These are phyloP conservation scores for Yarrowia sp. DNA, from an alignment of 805 yeast genomes.

Conservation along the genomic window DNA sequence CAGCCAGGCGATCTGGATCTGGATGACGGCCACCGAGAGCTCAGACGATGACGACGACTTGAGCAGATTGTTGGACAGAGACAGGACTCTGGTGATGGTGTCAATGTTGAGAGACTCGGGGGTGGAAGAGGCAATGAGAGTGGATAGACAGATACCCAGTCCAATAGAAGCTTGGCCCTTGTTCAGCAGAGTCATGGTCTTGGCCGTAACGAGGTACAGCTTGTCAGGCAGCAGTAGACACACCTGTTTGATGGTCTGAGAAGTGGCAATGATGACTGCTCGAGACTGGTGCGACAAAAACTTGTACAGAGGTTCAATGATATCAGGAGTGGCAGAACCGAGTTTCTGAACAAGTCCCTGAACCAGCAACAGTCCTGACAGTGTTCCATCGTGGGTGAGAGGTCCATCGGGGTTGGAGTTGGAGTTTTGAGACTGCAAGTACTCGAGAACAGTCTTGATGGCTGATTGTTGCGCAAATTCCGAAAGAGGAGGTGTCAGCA, in stretches of 20 bases:
- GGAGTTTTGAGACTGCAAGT: slow-evolving; percentile 31
- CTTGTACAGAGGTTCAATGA: slow-evolving; percentile 35
- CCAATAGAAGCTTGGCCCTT: slow-evolving; percentile 45
- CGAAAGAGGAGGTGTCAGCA: slow-evolving; percentile 18
- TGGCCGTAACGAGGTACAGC: slow-evolving; percentile 44
- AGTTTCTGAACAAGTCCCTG: slow-evolving; percentile 43
- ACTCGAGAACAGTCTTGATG: slow-evolving; percentile 45
- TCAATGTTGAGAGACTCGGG: slow-evolving; percentile 51
- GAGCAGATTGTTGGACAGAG: slow-evolving; percentile 50
- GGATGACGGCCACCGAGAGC: slow-evolving; percentile 49
- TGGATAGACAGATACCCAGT: slow-evolving; percentile 46
- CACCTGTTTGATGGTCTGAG: slow-evolving; percentile 41
- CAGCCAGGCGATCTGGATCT: slow-evolving; percentile 64
- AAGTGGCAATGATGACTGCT: slow-evolving; percentile 39
- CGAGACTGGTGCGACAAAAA: slow-evolving; percentile 40
- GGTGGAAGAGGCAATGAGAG: slow-evolving; percentile 45
- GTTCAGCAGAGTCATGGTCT: slow-evolving; percentile 44
- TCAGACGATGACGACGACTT: slow-evolving; percentile 57
- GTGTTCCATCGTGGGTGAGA: slow-evolving; percentile 5
- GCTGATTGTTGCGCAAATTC: slow-evolving; percentile 43
- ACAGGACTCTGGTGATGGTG: slow-evolving; percentile 55
- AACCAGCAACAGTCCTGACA: slow-evolving; percentile 41
- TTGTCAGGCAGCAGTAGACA: slow-evolving; percentile 40
- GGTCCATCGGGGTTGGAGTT: slow-evolving; percentile 21
- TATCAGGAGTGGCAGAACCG: slow-evolving; percentile 47